Percentiles rank a stretch among this genome's conserved stretches.
These are phyloP conservation scores for Xylariomycetidae sp. DNA, from an alignment of 2,329 filamentous ascomycete species.

Conservation along the genomic window DNA sequence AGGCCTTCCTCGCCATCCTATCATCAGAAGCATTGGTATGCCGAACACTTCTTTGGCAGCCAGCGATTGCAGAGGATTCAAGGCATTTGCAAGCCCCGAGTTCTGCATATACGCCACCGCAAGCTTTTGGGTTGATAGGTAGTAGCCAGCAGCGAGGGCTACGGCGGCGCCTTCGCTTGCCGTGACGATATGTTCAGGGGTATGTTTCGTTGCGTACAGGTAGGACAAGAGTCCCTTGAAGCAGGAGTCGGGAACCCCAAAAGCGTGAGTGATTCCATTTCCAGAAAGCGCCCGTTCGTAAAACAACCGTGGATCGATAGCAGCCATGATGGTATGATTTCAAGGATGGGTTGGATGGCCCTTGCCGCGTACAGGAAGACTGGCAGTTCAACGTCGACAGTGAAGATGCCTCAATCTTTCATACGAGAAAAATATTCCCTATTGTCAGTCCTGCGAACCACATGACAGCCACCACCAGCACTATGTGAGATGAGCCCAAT, in stretches of 20 bases:
- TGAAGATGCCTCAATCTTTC: too few relatives aligned
- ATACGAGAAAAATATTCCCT: too few relatives aligned
- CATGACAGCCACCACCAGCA: too few relatives aligned
- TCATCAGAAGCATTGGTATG: constrained; percentile 3
- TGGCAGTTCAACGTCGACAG: too few relatives aligned
- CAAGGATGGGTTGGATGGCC: too few relatives aligned
- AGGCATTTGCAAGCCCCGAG: constrained; percentile 3
- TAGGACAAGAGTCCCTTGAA: constrained; percentile 1
- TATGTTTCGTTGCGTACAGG: background rate
- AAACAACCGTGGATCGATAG: constrained; percentile 1
- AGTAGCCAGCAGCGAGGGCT: constrained; percentile 58
- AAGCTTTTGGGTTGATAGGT: constrained; percentile 3
- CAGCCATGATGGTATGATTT: background rate
- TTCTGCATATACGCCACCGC: constrained; percentile 4
- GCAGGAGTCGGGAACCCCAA: constrained; percentile 4
- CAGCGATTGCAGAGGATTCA: constrained; percentile 5
- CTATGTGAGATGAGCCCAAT: too few relatives aligned
- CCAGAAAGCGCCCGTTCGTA: background rate
- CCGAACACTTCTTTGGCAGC: constrained; percentile 2
- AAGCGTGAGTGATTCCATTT: constrained; percentile 1
- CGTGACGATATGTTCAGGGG: constrained; percentile 8
- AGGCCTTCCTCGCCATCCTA: constrained; percentile 5
- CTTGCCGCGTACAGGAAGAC: too few relatives aligned
- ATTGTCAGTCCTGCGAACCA: too few relatives aligned
- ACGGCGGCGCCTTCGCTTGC: constrained; percentile 62